Conservation (phyloP, 192 early-diverging fungal genomes). For the Coemansia sp. region DNA sequence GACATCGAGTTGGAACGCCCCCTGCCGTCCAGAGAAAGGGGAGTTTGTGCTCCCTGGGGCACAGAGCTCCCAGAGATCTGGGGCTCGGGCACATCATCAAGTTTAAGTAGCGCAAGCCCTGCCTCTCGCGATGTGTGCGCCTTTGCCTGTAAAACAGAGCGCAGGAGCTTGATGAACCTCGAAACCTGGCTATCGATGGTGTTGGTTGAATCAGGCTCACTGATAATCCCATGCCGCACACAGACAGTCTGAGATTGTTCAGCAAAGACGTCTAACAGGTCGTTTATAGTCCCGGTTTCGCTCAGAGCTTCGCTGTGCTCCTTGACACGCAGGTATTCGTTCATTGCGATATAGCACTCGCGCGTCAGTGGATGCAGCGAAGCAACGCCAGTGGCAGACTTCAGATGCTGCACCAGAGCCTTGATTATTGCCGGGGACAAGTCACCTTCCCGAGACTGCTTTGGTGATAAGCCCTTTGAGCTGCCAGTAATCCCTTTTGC, state of each 20-base stretch:
- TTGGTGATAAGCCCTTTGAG: constrained; percentile 1
- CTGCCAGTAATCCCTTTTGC: constrained; percentile 20
- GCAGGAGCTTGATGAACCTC: constrained; percentile 47
- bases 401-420: constrained; percentile 47
- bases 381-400: constrained; percentile 25
- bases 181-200: constrained; percentile 48
- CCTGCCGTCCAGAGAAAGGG: constrained; percentile 7
- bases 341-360: constrained; percentile 42
- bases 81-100: constrained; percentile 41
- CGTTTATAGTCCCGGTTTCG: constrained; percentile 43
- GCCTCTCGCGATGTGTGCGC: constrained; percentile 53
- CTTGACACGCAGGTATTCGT: constrained; percentile 30
- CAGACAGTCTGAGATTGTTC: constrained; percentile 29
- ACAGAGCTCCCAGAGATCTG: constrained; percentile 11
- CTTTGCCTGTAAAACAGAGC: constrained; percentile 43
- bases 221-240: constrained; percentile 27
- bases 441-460: constrained; percentile 13
- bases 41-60: constrained; percentile 16
- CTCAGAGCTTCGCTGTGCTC: constrained; percentile 26
- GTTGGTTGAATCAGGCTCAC: constrained; percentile 24
- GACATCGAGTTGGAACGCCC: constrained; percentile 10
- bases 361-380: constrained; percentile 49
- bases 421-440: constrained; percentile 38
- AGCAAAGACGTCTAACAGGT: constrained; percentile 38
- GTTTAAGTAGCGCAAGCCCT: constrained; percentile 44